Conservation (phyloP, 1,284 basidiomycete species). For the Cerioporus squamosus region DNA sequence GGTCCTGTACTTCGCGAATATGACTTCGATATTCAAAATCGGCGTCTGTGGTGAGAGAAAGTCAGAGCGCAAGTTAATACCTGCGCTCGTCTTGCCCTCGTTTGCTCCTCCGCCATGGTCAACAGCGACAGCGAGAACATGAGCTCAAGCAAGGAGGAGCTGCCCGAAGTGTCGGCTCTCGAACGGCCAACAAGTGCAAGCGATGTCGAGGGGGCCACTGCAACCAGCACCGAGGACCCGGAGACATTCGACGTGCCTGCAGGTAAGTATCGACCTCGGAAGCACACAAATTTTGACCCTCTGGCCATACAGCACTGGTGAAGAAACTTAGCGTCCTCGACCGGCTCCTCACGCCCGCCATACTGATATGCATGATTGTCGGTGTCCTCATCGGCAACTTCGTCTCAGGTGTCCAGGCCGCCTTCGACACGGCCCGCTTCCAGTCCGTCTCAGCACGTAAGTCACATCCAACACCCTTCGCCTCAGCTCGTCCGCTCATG, state of each 20-base stretch:
- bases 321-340: slow-evolving; percentile 59
- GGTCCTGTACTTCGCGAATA: slow-evolving; percentile 16
- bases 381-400: slow-evolving; percentile 81
- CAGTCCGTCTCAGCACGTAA: slow-evolving; percentile 64
- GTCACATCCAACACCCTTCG: slow-evolving; percentile 32
- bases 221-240: background rate
- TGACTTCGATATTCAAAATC: slow-evolving; percentile 25
- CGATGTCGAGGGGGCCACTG: background rate
- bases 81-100: background rate
- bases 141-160: background rate
- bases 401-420: slow-evolving; percentile 51
- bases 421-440: slow-evolving; percentile 57
- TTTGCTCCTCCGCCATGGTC: background rate
- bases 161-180: background rate
- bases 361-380: slow-evolving; percentile 79
- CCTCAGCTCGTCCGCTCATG: slow-evolving; percentile 22
- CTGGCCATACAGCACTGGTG: slow-evolving; percentile 41
- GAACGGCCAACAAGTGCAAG: background rate
- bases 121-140: background rate
- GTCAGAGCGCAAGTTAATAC: background rate
- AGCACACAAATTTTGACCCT: too few species aligned
- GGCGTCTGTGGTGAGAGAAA: slow-evolving; percentile 21
- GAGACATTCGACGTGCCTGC: slow-evolving; percentile 7
- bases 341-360: slow-evolving; percentile 71
- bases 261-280: background rate